Evolutionary conservation across 2,329 filamentous ascomycete genomes (phyloP), one percentile per base, ranked within the genome.

Genomic region (Ophiobolus disseminans): DNA sequence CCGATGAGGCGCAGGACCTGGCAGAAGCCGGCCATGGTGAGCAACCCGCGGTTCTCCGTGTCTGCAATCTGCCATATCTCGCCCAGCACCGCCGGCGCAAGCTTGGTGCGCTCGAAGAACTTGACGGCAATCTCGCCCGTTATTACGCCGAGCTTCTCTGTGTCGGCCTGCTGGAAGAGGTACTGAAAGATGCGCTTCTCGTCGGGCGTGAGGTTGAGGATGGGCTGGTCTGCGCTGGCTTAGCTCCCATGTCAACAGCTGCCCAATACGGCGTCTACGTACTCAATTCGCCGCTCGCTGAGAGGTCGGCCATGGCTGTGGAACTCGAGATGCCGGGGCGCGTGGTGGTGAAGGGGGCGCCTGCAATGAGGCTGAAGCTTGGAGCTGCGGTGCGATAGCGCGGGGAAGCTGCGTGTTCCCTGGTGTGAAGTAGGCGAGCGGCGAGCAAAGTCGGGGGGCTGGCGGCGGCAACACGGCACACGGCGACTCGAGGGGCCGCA

Each of bases 31-130:
- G 91, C 85, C 16, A 91, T 91, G 25, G 92, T 97, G 60, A 99
- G 80, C 61, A 97, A 89, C 42, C 94, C 94, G 58, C 92, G 86
- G 78, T 99, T 99, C 78, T 97, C 93, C 60, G 85, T 91, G 78
- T 99, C 94, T 62, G 94, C 93, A 73, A 99, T 94, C 77, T 97
- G 93, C 94, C 94, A 99, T 82, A 99, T 97, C 89, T 96, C 74
- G 74, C 93, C 94, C 50, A 99, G 82, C 39, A 94, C 82, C 54
- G 90, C 86, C 44, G 92, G 90, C 53, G 93, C 86, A 39, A 99
- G 81, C 62, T 89, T 87, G 36, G 94, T 97, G 80, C 94, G 94
- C 76, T 97, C 92, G 71, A 99, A 99, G 80, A 99, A 97, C 73
- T 91, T 90, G 73, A 99, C 92, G 50, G 94, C 94, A 53, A 95